Conservation (phyloP, 768 basidiomycete species). For the Panellus pusillus region DNA sequence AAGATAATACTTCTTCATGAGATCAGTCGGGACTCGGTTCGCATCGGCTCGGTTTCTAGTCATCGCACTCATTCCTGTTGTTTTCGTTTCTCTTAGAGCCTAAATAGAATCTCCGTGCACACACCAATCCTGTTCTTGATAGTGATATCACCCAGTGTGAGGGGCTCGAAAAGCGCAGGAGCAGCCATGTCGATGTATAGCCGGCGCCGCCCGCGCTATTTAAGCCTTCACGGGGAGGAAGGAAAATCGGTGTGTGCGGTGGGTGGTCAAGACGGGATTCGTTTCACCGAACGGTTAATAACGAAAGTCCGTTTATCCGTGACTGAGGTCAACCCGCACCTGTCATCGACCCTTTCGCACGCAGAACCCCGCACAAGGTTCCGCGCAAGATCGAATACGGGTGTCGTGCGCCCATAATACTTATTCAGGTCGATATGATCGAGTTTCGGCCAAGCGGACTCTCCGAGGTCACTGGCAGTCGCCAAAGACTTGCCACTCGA, state of each 20-base stretch:
- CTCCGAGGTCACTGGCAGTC: no score
- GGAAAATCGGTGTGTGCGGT: background rate
- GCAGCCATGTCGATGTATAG: background rate
- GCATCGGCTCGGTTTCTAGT: conserved; percentile 40
- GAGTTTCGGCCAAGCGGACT: no score
- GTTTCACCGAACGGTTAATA: background rate
- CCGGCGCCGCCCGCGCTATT: background rate
- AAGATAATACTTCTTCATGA: conserved; percentile 41
- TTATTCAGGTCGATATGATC: no score
- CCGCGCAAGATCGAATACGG: no score
- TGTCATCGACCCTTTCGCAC: background rate
- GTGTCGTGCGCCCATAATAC: no score
- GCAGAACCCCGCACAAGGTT: background rate
- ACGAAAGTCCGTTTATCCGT: background rate
- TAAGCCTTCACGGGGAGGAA: background rate
- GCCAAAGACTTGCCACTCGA: no score
- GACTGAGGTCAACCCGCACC: background rate
- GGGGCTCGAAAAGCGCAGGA: conserved; percentile 29
- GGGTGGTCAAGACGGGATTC: background rate
- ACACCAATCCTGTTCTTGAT: conserved; percentile 37
- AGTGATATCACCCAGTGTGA: conserved; percentile 37
- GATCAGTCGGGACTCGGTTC: conserved; percentile 36
- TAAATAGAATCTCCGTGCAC: background rate
- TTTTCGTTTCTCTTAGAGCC: background rate
- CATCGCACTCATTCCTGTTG: conserved; percentile 35